Evolutionary conservation across 495 filamentous ascomycete genomes (phyloP).

Genomic region (Penicillium canescens): DNA sequence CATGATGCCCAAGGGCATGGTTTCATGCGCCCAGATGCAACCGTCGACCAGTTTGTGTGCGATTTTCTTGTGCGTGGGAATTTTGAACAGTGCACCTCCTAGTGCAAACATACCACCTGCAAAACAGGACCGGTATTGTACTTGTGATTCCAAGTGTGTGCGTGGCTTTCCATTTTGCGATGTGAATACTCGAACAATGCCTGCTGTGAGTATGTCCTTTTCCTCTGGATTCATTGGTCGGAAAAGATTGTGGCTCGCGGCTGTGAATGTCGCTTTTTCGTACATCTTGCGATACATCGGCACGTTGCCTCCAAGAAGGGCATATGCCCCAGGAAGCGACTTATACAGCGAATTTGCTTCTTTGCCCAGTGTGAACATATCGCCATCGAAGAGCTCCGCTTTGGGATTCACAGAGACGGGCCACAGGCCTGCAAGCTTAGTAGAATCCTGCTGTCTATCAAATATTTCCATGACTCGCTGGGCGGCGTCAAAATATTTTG

Average conservation of each 20-base stretch:
- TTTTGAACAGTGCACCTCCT: constrained; percentile 69
- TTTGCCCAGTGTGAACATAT: constrained; percentile 26
- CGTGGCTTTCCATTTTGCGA: constrained; percentile 14
- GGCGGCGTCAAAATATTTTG: constrained; percentile 85
- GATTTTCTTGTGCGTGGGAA: constrained; percentile 65
- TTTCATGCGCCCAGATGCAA: constrained; percentile 75
- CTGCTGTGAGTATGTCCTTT: constrained; percentile 40
- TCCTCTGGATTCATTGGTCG: constrained; percentile 42
- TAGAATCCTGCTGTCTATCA: constrained; percentile 64
- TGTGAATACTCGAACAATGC: constrained; percentile 23
- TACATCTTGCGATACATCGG: constrained; percentile 47
- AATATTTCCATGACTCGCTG: constrained; percentile 77
- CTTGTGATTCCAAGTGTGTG: constrained; percentile 31
- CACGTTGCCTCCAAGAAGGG: constrained; percentile 31
- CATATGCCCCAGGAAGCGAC: constrained; percentile 32
- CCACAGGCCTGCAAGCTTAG: constrained; percentile 45
- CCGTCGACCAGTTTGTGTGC: constrained; percentile 76
- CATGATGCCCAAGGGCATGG: constrained; percentile 43
- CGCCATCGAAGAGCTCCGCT: constrained; percentile 11
- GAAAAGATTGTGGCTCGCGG: constrained; percentile 42
- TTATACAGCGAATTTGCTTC: constrained; percentile 38
- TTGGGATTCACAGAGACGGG: constrained; percentile 28
- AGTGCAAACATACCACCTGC: constrained; percentile 85
- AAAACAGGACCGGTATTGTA: constrained; percentile 74
- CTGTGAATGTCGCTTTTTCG: constrained; percentile 30